A percentile compares a stretch with the other conserved stretches of the same genome.
Evolutionary conservation across 371 early-diverging fungal genomes (phyloP).

Genomic region (Chytridiales sp.): DNA sequence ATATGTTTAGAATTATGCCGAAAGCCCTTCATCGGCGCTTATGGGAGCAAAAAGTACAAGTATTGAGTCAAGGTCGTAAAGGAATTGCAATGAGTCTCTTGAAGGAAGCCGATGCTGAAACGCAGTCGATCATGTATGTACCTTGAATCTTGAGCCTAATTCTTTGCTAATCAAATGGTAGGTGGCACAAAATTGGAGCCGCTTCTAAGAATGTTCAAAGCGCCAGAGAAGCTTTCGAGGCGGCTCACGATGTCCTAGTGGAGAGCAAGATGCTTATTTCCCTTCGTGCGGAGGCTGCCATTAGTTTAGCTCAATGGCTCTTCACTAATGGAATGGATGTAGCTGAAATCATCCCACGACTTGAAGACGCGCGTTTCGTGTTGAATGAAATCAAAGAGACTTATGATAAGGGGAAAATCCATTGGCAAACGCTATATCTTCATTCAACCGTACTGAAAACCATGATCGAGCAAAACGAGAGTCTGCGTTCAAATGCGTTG

Average conservation of each 20-base stretch:
- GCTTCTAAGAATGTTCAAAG: background rate
- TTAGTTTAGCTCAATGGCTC: background rate
- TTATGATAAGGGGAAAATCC: no score
- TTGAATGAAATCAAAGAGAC: no score
- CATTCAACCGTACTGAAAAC: conserved; percentile 4
- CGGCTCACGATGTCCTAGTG: no score
- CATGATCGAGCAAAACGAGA: conserved; percentile 1
- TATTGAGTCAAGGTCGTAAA: conserved; percentile 15
- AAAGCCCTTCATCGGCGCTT: conserved; percentile 1
- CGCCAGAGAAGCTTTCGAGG: conserved; percentile 1
- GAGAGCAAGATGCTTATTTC: no score
- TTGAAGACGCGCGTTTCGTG: no score
- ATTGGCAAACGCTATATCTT: no score
- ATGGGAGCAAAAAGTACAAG: conserved; percentile 16
- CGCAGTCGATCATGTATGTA: conserved; percentile 20
- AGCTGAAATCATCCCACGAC: background rate
- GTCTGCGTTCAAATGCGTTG: background rate
- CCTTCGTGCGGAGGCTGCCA: no score
- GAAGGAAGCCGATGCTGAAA: conserved; percentile 10
- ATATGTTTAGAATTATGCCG: conserved; percentile 19
- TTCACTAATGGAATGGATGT: background rate
- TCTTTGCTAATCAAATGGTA: no score
- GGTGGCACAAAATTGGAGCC: background rate
- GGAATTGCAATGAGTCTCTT: conserved; percentile 7
- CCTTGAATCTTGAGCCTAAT: background rate